These are phyloP conservation scores for Penicillium verrucosum DNA, from an alignment of 2,329 filamentous ascomycete genomes.

Conservation along the genomic window DNA sequence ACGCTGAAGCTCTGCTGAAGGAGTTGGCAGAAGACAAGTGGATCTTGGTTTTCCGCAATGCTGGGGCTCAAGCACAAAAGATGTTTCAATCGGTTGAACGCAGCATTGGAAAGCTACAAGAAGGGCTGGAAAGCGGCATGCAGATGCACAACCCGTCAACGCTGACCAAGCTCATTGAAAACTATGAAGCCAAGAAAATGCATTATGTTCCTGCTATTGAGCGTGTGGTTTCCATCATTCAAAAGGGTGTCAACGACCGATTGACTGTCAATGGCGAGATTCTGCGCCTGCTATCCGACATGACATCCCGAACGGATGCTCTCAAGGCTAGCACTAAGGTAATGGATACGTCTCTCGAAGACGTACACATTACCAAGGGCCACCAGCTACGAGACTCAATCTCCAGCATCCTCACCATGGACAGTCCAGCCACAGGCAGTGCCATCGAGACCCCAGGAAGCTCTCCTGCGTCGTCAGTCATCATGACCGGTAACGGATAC, in stretches of 20 bases:
- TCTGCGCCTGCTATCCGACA: slow-evolving; percentile 76
- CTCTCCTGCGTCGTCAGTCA: slow-evolving; percentile 65
- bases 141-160: slow-evolving; percentile 68
- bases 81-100: slow-evolving; percentile 95
- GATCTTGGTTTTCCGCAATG: slow-evolving; percentile 92
- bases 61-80: slow-evolving; percentile 85
- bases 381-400: slow-evolving; percentile 87
- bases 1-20: slow-evolving; percentile 82
- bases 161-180: slow-evolving; percentile 81
- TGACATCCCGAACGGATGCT: slow-evolving; percentile 75
- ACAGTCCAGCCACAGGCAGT: slow-evolving; percentile 68
- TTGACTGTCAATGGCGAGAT: slow-evolving; percentile 96
- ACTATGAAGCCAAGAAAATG: slow-evolving; percentile 88
- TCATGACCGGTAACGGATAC: slow-evolving; percentile 52
- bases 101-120: slow-evolving; percentile 76
- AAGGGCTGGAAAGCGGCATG: slow-evolving; percentile 71
- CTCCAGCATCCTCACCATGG: slow-evolving; percentile 84
- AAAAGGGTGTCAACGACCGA: slow-evolving; percentile 92
- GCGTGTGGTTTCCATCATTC: slow-evolving; percentile 84
- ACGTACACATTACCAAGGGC: slow-evolving; percentile 59
- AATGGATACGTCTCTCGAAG: slow-evolving; percentile 71
- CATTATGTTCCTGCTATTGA: slow-evolving; percentile 94
- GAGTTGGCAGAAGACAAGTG: slow-evolving; percentile 94
- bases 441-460: slow-evolving; percentile 68
- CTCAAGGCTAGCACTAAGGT: slow-evolving; percentile 74